Base-by-base conservation (phyloP, 768 basidiomycete genomes). In the Leucogyrophana mollusca region DNA sequence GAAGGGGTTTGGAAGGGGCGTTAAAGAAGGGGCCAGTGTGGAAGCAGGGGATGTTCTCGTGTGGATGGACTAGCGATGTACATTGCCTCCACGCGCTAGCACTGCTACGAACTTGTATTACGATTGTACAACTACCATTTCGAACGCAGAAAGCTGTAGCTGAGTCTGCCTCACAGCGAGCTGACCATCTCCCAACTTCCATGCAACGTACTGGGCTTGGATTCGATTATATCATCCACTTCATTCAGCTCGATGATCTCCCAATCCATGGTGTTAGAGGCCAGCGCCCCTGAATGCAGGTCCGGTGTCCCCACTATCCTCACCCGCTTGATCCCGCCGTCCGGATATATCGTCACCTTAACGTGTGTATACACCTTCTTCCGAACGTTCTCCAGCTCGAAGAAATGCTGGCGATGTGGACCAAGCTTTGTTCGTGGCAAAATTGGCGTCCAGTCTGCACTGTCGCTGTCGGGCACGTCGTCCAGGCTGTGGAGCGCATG, bases 281-380 rank as follows among this genome's bases (percentile, higher is more conserved):
- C 27, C 27, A 13, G 27, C 7, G 13, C 6, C 27, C 27, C 7
- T 7, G 27, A 30, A 7, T 30, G 27, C 6, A 7, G 27, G 13
- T 30, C 27, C 27, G 27, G 27, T 30, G 74, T 69, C 4, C 96
- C 92, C 53, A 82, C 72, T 40, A 96, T 66, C 49, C 96, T 80
- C n/a, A 99, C 73, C 18, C 96, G 81, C 69, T 98, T 98, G 60
- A 97, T 69, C 18, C 96, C 96, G 34, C 96, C 96, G 58, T 99
- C 95, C 1, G 96, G 96, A 62, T 87, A 80, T 56, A 96, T 95
- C 16, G 88, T 91, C 49, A 96, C 69, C 55, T 84, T 82, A 47
- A 97, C 78, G 64, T 99, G 95, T 10, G 84, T 93, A 63, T 82
- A 94, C 16, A 72, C 61, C 47, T 64, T 66, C 10, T 69, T 78